Evolutionary conservation across 768 basidiomycete genomes (phyloP).

Genomic region (Lyophyllum shimeji): DNA sequence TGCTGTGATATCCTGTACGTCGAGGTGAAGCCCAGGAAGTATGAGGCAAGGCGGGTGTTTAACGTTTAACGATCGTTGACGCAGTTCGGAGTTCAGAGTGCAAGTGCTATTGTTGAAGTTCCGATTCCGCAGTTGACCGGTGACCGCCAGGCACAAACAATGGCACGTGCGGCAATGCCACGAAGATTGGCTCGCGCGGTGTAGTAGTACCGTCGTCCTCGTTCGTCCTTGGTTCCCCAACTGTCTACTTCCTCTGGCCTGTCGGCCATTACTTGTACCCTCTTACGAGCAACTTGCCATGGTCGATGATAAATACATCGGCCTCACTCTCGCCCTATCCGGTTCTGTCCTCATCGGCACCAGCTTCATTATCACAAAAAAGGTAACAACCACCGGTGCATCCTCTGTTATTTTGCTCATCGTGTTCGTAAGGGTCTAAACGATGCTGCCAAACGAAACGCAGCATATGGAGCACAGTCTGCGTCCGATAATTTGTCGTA

Average conservation of each 20-base stretch:
- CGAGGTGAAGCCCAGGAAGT: background rate
- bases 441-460: slow-evolving; percentile 66
- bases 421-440: slow-evolving; percentile 72
- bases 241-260: slow-evolving; percentile 13
- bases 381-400: slow-evolving; percentile 47
- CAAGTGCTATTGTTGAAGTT: background rate
- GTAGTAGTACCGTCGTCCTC: background rate
- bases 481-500: slow-evolving; percentile 87
- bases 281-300: slow-evolving; percentile 31
- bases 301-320: slow-evolving; percentile 96
- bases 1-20: background rate
- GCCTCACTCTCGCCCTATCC: slow-evolving; percentile 83
- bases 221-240: slow-evolving; percentile 6
- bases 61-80: too few species aligned
- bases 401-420: background rate
- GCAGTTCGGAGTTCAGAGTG: too few species aligned
- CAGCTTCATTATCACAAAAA: slow-evolving; percentile 99
- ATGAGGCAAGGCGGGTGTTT: too few species aligned
- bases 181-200: slow-evolving; percentile 8
- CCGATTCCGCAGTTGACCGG: background rate
- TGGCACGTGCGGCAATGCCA: slow-evolving; percentile 23
- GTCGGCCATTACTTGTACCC: slow-evolving; percentile 13
- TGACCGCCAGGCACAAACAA: slow-evolving; percentile 12
- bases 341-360: slow-evolving; percentile 88
- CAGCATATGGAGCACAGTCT: slow-evolving; percentile 44